A percentile compares a stretch with the other conserved stretches of the same genome.
Evolutionary conservation across 176 grass and related monocot species (phyloP).

Genomic region (Hyparrhenia diplandra): DNA sequence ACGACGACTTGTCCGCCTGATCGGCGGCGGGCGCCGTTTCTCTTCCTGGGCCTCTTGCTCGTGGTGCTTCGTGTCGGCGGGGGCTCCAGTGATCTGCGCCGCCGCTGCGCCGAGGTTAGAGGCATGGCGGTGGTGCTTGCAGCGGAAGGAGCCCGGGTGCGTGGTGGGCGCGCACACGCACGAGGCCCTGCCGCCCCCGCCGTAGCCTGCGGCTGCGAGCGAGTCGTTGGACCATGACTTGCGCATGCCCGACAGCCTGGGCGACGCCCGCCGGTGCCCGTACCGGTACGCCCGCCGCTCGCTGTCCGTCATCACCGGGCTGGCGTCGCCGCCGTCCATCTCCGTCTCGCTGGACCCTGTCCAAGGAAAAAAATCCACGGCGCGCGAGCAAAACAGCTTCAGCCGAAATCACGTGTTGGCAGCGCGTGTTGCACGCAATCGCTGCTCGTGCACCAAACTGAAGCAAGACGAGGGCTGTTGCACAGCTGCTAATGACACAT

Average conservation of each 20-base stretch:
- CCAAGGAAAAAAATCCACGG: not conserved
- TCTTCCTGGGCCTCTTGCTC: not conserved
- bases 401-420: not conserved
- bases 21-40: not conserved
- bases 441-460: not conserved
- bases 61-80: not conserved
- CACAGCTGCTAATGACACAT: not conserved
- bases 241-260: constrained; percentile 39
- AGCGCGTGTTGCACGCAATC: not conserved
- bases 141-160: constrained; percentile 78
- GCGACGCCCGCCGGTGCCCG: constrained; percentile 32
- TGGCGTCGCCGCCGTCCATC: constrained; percentile 44
- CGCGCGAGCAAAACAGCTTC: not conserved
- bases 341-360: not conserved
- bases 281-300: constrained; percentile 54
- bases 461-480: not conserved
- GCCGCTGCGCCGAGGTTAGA: constrained; percentile 4
- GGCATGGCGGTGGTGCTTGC: constrained; percentile 64
- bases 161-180: constrained; percentile 82
- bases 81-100: not conserved
- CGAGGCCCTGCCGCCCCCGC: no score
- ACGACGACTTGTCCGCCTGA: constrained; percentile 15
- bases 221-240: constrained; percentile 83
- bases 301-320: constrained; percentile 64
- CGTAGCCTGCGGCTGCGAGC: constrained; percentile 43